Evolutionary conservation across 352 stramenopile species (phyloP).

Genomic region (Phytopythium chamaehyphon): DNA sequence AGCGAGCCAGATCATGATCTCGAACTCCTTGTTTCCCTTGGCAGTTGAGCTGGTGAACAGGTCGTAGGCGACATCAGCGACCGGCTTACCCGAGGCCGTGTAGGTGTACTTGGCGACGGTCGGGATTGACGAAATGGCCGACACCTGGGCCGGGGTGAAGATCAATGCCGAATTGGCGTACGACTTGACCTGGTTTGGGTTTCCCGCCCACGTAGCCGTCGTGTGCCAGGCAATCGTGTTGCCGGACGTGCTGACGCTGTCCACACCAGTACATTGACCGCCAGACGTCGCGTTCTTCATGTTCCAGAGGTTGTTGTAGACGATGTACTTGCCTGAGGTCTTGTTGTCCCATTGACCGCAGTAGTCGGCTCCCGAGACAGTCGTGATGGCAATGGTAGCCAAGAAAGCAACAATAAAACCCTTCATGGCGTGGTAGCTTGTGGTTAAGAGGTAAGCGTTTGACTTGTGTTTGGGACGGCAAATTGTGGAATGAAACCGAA

Average conservation of each 20-base stretch:
- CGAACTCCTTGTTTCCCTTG: constrained; percentile 22
- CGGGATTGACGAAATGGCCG: constrained; percentile 27
- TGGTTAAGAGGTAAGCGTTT: neutral
- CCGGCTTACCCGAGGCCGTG: constrained; percentile 29
- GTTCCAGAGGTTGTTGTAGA: constrained; percentile 39
- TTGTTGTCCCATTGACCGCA: constrained; percentile 29
- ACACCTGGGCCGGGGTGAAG: constrained; percentile 21
- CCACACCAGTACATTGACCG: constrained; percentile 15
- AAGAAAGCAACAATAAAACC: constrained; percentile 7
- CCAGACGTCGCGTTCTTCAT: constrained; percentile 18
- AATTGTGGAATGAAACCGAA: neutral
- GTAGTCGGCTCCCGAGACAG: constrained; percentile 11
- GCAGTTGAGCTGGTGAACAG: constrained; percentile 26
- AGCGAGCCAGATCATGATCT: constrained; percentile 42
- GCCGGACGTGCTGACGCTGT: constrained; percentile 10
- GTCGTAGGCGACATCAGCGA: constrained; percentile 39
- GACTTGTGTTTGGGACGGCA: neutral
- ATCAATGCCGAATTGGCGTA: constrained; percentile 20
- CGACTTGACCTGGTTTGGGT: constrained; percentile 18
- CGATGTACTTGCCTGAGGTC: constrained; percentile 24
- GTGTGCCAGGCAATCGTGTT: constrained; percentile 17
- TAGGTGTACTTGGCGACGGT: constrained; percentile 36
- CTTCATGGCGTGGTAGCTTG: constrained; percentile 16
- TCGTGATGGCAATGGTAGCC: constrained; percentile 1
- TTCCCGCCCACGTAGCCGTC: constrained; percentile 17